phyloP scores from a whole-genome alignment of 192 early-diverging fungal genomes.

The Entomortierella beljakovae region DNA sequence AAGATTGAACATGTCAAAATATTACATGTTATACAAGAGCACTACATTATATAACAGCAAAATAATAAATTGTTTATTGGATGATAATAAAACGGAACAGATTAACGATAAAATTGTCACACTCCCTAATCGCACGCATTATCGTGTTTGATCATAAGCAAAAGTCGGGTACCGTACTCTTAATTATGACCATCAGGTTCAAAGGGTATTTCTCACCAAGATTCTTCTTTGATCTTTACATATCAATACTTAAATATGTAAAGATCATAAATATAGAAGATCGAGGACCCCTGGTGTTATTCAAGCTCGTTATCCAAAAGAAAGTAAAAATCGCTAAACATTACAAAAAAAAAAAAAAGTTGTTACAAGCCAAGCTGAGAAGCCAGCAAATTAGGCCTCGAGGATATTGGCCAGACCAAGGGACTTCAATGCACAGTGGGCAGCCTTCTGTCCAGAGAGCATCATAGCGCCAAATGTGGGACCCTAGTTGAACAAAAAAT shows the following conservation, averaged over 20 bases:
- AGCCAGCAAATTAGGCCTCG: constrained; percentile 8
- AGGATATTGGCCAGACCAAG: constrained; percentile 51
- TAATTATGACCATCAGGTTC: constrained; percentile 46
- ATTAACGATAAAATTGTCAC: constrained; percentile 31
- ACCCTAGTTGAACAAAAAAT: constrained; percentile 33
- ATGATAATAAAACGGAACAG: constrained; percentile 12
- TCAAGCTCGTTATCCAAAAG: constrained; percentile 33
- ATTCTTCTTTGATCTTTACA: constrained; percentile 30
- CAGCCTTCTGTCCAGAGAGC: constrained; percentile 75
- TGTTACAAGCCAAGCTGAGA: neutral
- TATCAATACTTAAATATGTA: neutral
- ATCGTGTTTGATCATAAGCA: constrained; percentile 39
- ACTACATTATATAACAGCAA: neutral
- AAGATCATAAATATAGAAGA: constrained; percentile 44
- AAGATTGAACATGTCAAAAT: no score
- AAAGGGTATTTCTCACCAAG: constrained; percentile 59
- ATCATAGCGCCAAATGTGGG: constrained; percentile 72
- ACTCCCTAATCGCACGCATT: constrained; percentile 57
- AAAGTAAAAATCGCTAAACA: constrained; percentile 13
- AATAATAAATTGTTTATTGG: neutral
- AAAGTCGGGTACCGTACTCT: neutral
- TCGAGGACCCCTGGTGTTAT: constrained; percentile 62
- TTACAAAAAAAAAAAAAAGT: neutral
- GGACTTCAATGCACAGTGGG: constrained; percentile 65
- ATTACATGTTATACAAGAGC: neutral